Conservation (phyloP, 768 basidiomycete species). For the Guyanaporus albipodus region DNA sequence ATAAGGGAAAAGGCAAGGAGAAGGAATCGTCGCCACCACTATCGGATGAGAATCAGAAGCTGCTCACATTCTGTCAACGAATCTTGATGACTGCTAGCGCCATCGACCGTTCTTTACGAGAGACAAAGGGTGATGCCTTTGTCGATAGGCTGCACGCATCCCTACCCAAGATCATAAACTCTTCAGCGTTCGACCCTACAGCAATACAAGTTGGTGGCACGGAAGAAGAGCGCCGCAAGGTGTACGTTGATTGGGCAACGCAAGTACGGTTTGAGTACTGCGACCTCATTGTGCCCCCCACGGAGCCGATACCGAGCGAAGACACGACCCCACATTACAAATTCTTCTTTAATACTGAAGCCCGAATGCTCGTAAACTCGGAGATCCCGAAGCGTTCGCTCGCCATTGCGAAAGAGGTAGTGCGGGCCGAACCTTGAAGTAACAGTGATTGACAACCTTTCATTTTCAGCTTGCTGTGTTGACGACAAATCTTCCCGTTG, state of each 20-base stretch:
- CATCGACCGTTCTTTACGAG: slow-evolving; percentile 83
- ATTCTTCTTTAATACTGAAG: slow-evolving; percentile 78
- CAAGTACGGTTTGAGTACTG: slow-evolving; percentile 86
- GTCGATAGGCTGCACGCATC: slow-evolving; percentile 72
- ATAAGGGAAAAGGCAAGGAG: slow-evolving; percentile 65
- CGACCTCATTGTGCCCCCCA: slow-evolving; percentile 59
- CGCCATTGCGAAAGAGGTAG: slow-evolving; percentile 92
- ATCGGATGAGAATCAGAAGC: slow-evolving; percentile 73
- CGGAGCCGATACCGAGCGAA: slow-evolving; percentile 34
- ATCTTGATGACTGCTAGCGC: slow-evolving; percentile 78
- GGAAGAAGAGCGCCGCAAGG: slow-evolving; percentile 62
- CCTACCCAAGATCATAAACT: slow-evolving; percentile 66
- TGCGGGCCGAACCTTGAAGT: neutral
- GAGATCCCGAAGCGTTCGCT: slow-evolving; percentile 89
- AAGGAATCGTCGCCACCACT: slow-evolving; percentile 34
- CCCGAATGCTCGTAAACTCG: slow-evolving; percentile 76
- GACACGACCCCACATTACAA: slow-evolving; percentile 71
- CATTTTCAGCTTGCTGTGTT: slow-evolving; percentile 78
- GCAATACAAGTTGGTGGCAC: slow-evolving; percentile 44
- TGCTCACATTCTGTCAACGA: slow-evolving; percentile 79
- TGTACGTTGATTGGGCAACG: slow-evolving; percentile 83
- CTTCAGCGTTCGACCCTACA: slow-evolving; percentile 42
- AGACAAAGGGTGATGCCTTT: slow-evolving; percentile 87
- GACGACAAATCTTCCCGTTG: slow-evolving; percentile 90
- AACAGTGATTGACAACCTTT: slow-evolving; percentile 7